These are phyloP conservation scores for Populus hybrid DNA, from an alignment of 441 rosid genomes.

Conservation along the genomic window DNA sequence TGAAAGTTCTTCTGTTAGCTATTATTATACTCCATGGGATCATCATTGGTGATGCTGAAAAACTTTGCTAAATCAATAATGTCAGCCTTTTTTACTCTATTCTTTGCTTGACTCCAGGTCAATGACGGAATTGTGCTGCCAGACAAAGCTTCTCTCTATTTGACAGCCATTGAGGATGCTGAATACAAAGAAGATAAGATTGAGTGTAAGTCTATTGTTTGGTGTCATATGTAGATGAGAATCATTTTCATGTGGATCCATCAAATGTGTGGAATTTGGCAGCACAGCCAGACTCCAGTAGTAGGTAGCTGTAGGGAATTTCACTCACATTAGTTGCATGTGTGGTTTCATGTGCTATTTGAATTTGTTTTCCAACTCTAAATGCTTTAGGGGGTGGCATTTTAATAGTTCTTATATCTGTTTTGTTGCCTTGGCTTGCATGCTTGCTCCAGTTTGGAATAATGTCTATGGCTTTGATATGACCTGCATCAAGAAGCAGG, in stretches of 20 bases:
- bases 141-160: slow-evolving; percentile 84
- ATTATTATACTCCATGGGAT: neutral
- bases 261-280: neutral
- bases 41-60: neutral
- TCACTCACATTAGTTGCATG: neutral
- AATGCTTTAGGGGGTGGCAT: neutral
- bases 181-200: slow-evolving; percentile 96
- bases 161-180: slow-evolving; percentile 97
- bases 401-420: slow-evolving; percentile 1
- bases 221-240: neutral
- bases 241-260: slow-evolving; percentile 9
- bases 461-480: slow-evolving; percentile 93
- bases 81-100: slow-evolving; percentile 5
- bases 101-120: slow-evolving; percentile 41
- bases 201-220: slow-evolving; percentile 59
- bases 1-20: neutral
- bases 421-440: slow-evolving; percentile 2
- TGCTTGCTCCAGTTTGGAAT: slow-evolving; percentile 78
- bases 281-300: neutral
- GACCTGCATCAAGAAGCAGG: slow-evolving; percentile 98
- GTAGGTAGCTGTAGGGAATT: neutral
- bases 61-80: neutral
- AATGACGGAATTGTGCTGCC: slow-evolving; percentile 84
- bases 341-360: slow-evolving; percentile 6
- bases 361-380: neutral